phyloP scores from a whole-genome alignment of 768 basidiomycete species.

The Russula lepida region DNA sequence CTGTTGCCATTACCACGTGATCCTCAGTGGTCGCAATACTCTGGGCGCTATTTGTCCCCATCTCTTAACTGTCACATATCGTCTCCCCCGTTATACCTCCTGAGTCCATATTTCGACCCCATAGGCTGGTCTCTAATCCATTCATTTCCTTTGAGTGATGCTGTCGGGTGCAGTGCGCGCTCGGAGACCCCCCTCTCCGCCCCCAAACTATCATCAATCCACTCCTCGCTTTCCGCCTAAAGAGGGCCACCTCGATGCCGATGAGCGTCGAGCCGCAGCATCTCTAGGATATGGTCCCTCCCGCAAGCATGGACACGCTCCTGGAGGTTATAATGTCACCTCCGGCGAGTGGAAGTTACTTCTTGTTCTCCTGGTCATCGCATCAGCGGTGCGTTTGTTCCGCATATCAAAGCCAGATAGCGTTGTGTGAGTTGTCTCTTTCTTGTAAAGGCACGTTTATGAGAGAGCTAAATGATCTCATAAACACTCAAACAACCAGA shows the following conservation, averaged over 20 bases:
- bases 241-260: constrained; percentile 22
- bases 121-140: constrained; percentile 4
- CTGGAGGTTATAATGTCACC: constrained; percentile 58
- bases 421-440: constrained; percentile 66
- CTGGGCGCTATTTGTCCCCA: neutral
- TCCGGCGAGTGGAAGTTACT: constrained; percentile 74
- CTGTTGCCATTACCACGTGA: neutral
- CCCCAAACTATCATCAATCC: constrained; percentile 14
- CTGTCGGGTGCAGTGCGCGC: constrained; percentile 24
- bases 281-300: constrained; percentile 19
- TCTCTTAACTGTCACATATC: neutral
- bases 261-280: constrained; percentile 21
- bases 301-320: constrained; percentile 24
- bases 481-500: constrained; percentile 33
- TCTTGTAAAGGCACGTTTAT: neutral
- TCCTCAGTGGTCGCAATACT: neutral
- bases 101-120: neutral
- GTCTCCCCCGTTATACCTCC: constrained; percentile 13
- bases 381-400: constrained; percentile 76
- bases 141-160: constrained; percentile 13
- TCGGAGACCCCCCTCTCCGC: constrained; percentile 20
- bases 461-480: neutral
- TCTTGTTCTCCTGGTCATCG: constrained; percentile 55
- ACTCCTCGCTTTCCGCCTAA: constrained; percentile 17
- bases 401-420: constrained; percentile 78